Evolutionary conservation across 176 grass and related monocot genomes (phyloP), one percentile per base, ranked within the genome.

Genomic region (Oryza glumipatula): DNA sequence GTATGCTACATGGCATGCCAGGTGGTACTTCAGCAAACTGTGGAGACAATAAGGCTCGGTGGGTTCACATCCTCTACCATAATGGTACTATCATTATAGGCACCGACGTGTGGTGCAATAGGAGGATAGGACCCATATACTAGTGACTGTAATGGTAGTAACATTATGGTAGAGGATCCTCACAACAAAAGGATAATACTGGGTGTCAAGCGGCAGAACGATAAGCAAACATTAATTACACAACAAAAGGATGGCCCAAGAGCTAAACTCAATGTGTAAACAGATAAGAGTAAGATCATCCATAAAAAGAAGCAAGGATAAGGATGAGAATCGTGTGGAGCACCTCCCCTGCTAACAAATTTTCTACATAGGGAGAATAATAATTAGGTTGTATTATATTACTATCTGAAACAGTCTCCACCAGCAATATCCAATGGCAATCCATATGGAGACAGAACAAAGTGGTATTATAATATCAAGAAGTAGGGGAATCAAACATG

Each of bases 241-340:
- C 24, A 51, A 65, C 10, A 75, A 15, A 85, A 22, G 68, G 30
- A 76, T 83, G 68, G 66, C 30, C 52, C 24, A 90, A 67, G 77
- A 69, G 74, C 30, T 32, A 32, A 32, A 32, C 30, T 32, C 30
- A 32, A 32, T 32, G 30, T 32, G 30, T 32, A 38, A 79, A n/a
- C 49, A 92, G 90, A 95, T 85, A 85, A 90, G 88, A 84, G 91
- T 85, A 85, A 90, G 88, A 84, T 52, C 75, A 74, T 60, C 83
- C 76, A 74, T 71, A 82, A 72, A 70, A 85, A 74, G 90, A 83
- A 86, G 73, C 14, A 92, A 6, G 38, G 86, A 89, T 92, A 79
- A 89, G 72, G 68, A 92, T 85, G 65, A 89, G 90, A 82, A 83
- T 88, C 73, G 77, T 74, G 82, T 76, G 46, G 65, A 48, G 36